Conservation (phyloP, 352 stramenopile species). For the Phytophthora podocarpi region DNA sequence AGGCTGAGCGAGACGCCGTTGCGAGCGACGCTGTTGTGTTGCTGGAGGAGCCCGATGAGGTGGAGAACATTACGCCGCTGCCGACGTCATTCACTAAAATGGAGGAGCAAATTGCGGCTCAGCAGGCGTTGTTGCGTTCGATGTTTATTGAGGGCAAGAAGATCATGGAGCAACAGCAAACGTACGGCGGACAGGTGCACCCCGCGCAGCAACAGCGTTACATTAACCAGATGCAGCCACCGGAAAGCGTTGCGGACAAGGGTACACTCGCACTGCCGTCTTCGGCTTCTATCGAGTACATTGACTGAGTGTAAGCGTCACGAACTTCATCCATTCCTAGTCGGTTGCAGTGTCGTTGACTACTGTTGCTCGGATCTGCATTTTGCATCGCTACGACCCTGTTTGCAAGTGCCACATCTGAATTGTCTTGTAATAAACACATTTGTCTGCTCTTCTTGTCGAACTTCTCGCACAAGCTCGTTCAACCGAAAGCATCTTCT, state of each 20-base stretch:
- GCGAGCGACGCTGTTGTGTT: slow-evolving; percentile 31
- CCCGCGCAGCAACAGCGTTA: slow-evolving; percentile 46
- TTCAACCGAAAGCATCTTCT: too few species aligned
- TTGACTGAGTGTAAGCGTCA: slow-evolving; percentile 34
- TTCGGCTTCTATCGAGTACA: slow-evolving; percentile 50
- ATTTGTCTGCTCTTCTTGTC: slow-evolving; percentile 17
- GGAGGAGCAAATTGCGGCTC: slow-evolving; percentile 79
- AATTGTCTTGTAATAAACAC: slow-evolving; percentile 36
- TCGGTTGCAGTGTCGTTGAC: slow-evolving; percentile 20
- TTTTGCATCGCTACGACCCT: slow-evolving; percentile 17
- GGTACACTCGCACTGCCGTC: slow-evolving; percentile 29
- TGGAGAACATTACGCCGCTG: slow-evolving; percentile 58
- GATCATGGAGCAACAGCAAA: slow-evolving; percentile 67
- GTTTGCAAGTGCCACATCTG: slow-evolving; percentile 13
- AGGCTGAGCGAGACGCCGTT: slow-evolving; percentile 12
- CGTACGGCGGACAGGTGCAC: slow-evolving; percentile 34
- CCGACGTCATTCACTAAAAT: slow-evolving; percentile 74
- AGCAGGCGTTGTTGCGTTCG: slow-evolving; percentile 71
- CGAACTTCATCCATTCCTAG: slow-evolving; percentile 13
- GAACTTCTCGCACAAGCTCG: background rate
- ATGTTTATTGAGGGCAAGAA: slow-evolving; percentile 81
- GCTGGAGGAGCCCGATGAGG: slow-evolving; percentile 47
- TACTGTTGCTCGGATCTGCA: slow-evolving; percentile 21
- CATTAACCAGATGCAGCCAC: slow-evolving; percentile 34
- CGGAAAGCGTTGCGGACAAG: slow-evolving; percentile 32